phyloP scores from a whole-genome alignment of 441 rosid species.

The Pelargonium australe region DNA sequence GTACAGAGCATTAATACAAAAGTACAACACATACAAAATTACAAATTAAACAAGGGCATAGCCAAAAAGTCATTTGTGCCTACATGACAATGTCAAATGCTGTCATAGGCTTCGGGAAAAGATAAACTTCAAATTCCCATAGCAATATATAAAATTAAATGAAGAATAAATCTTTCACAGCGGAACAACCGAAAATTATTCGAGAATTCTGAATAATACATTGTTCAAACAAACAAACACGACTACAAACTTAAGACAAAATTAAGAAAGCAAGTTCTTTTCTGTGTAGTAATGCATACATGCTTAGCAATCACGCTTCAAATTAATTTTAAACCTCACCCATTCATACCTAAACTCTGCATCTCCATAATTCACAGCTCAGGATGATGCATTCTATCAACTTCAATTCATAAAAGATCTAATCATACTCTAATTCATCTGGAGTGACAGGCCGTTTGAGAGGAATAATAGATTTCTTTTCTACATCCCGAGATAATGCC shows the following conservation, averaged over 20 bases:
- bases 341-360: not conserved
- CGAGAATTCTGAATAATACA: not conserved
- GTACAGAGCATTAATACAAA: not conserved
- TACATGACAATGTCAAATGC: not conserved
- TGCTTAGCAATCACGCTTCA: not conserved
- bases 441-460: slow-evolving; percentile 87
- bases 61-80: not conserved
- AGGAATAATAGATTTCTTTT: slow-evolving; percentile 79
- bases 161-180: not conserved
- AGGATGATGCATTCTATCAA: not conserved
- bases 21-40: not conserved
- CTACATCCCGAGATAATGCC: slow-evolving; percentile 82
- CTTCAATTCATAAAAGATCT: slow-evolving; percentile 15
- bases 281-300: not conserved
- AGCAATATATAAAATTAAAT: not conserved
- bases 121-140: not conserved
- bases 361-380: not conserved
- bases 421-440: slow-evolving; percentile 82
- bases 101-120: not conserved
- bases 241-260: not conserved
- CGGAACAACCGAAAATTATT: not conserved
- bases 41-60: not conserved
- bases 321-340: not conserved
- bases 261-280: not conserved
- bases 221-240: not conserved